Evolutionary conservation across 1,284 basidiomycete genomes (phyloP), one percentile per base, ranked within the genome.

Genomic region (Cutaneotrichosporon cutaneum): DNA sequence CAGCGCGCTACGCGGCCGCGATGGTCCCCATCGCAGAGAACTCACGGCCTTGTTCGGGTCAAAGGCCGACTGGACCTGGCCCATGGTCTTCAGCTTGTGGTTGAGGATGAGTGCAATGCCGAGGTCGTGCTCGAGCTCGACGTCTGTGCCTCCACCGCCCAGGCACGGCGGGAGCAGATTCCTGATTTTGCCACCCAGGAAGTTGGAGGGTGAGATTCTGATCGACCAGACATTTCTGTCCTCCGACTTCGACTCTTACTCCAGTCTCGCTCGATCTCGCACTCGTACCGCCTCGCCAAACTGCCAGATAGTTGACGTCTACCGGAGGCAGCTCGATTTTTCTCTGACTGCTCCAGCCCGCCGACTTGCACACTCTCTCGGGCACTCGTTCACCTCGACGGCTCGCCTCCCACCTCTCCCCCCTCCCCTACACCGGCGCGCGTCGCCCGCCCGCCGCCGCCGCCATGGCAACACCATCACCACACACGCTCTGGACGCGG

Each of bases 11-110:
- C n/a, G n/a, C n/a, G n/a, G n/a, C n/a, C n/a, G n/a, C n/a, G n/a
- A n/a, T n/a, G n/a, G n/a, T n/a, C n/a, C n/a, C n/a, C n/a, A n/a
- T n/a, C n/a, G n/a, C n/a, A n/a, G n/a, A n/a, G n/a, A 21, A 18
- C 52, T 39, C 33, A 54, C 27, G 4, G 6, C 10, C 35, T 39
- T 57, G 48, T 68, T 62, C n/a, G 68, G 66, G 55, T 71, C 70
- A 36, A 74, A 64, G 27, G 66, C 71, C 21, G 72, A 74, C 30
- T 68, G 64, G 10, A 72, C 70, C 50, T 68, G 65, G 13, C 72
- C 72, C 72, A 74, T 74, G 42, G 32, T 65, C n/a, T n/a, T n/a
- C n/a, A n/a, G n/a, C 27, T 36, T 26, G n/a, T 32, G 50, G 24
- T 33, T 39, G 26, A 22, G 27, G 55, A 14, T 9, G 48, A 30